These are phyloP conservation scores for Coniochaeta sp. DNA, from an alignment of 2,329 filamentous ascomycete species.

Conservation along the genomic window DNA sequence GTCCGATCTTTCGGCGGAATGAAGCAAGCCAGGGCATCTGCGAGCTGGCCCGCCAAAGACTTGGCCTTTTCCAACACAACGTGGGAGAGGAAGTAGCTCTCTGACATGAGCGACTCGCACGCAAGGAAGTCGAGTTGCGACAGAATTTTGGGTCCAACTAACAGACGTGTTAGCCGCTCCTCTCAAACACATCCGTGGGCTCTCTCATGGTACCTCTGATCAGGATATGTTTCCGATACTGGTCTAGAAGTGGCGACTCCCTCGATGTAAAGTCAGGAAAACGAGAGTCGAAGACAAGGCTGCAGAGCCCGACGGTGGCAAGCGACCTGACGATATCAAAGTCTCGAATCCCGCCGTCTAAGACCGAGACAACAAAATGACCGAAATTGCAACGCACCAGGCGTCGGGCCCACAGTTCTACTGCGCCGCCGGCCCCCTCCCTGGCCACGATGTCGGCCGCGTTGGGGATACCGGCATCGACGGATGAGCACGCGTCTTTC, in stretches of 20 bases:
- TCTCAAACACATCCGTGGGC: background rate
- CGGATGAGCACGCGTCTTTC: background rate
- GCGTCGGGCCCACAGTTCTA: background rate
- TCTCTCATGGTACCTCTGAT: constrained; percentile 1
- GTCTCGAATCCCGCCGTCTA: background rate
- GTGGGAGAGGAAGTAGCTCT: background rate
- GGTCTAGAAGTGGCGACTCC: constrained; percentile 6
- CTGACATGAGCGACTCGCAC: background rate
- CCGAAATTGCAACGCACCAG: background rate
- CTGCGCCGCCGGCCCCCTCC: background rate
- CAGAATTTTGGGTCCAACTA: background rate
- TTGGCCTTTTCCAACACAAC: background rate
- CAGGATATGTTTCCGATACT: constrained; percentile 7
- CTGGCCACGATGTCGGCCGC: background rate
- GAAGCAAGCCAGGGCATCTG: background rate
- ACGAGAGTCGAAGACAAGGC: constrained; percentile 4
- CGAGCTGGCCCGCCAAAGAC: background rate
- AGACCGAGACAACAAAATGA: background rate
- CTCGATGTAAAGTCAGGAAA: constrained; percentile 6
- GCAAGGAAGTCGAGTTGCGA: background rate
- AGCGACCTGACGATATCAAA: constrained; percentile 4
- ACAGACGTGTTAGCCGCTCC: background rate
- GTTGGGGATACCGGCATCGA: background rate
- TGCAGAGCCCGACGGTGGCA: background rate
- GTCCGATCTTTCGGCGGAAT: background rate